Evolutionary conservation across 2,329 filamentous ascomycete genomes (phyloP), one percentile per base, ranked within the genome.

Genomic region (Colletotrichum sp.): DNA sequence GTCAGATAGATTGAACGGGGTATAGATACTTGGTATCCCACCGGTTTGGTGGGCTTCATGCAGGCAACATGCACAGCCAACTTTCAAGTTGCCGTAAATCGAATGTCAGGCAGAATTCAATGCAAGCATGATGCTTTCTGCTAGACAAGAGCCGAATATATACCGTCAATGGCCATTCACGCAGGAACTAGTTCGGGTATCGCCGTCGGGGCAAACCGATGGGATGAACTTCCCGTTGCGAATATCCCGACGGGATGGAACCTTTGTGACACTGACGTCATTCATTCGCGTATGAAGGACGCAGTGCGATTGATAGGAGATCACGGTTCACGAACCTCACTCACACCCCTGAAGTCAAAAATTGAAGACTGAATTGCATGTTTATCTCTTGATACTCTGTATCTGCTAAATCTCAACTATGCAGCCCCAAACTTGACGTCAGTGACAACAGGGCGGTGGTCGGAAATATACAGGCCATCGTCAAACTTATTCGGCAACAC

Each of bases 401-500:
- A 57, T 13, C n/a, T 57, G 2, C n/a, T 0, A 43, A 43, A n/a
- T 5, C 2, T 10, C 18, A n/a, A 18, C 9, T 43, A 18, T 18
- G 9, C 8, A 12, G 28, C 26, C 9, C 24, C 12, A 59, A 80
- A 78, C 18, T 63, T 68, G 26, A 80, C 76, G n/a, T 84, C 82
- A 3, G 83, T 77, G 26, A 83, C 79, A 8, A 84, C 80, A 1
- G 81, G 78, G 2, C 83, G 77, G 74, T 84, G 83, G 55, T 84
- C 83, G 4, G 82, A 84, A 21, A 83, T 82, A 67, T 80, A 84
- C 4, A 81, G 72, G 0, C 78, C 80, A 18, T 84, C 80, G 7
- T 82, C 80, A 43, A 78, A 81, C 15, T 76, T 66, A 2, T 79
- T 80, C 24, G 78, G 79, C 8, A 82, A 64, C 4, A 83, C 81